Evolutionary conservation across 768 basidiomycete species (phyloP), one percentile per base, ranked within the genome.

Genomic region (Auriscalpium vulgare): DNA sequence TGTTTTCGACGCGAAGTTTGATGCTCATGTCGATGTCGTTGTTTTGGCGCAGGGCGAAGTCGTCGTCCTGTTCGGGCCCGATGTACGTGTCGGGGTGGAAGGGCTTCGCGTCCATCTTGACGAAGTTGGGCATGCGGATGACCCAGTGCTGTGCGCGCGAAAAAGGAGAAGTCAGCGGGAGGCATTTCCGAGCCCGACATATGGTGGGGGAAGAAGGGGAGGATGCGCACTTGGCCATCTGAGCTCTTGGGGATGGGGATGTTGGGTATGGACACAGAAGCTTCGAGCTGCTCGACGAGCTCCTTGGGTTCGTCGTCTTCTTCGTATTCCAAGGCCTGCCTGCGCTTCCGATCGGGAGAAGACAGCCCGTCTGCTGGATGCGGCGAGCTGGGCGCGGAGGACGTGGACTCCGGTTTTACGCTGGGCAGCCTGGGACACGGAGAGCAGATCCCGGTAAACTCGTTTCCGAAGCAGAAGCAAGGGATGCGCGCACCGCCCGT

Each of bases 1-100:
- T 95, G 69, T 97, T 97, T 74, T 93, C 91, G 8, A 97, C 90
- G 62, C 89, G 87, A 50, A 91, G 79, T 67, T 91, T 92, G 65
- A 91, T 85, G 46, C 82, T 78, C 84, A 88, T 89, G 55, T 91
- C 87, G 53, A 84, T 82, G 21, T 84, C 69, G 13, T 77, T 82
- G 55, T 84, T 84, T 10, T 74, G 78, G 51, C 80, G 74, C 35
- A 78, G 75, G 14, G 73, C 64, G 50, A 85, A 84, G 19, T 85
- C 84, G 36, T 83, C 79, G 43, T 90, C 88, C 36, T 88, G 85
- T 63, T 92, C 91, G 16, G 90, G 84, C 17, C 87, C 88, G 47
- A 85, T 76, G 70, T 93, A 94, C 0, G 85, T 87, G 55, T 92
- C 86, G 11, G 86, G 83, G 66, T 95, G 91, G 66, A 91, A 99